These are phyloP conservation scores for Leptographium lundbergii DNA, from an alignment of 2,329 filamentous ascomycete genomes.

Conservation along the genomic window DNA sequence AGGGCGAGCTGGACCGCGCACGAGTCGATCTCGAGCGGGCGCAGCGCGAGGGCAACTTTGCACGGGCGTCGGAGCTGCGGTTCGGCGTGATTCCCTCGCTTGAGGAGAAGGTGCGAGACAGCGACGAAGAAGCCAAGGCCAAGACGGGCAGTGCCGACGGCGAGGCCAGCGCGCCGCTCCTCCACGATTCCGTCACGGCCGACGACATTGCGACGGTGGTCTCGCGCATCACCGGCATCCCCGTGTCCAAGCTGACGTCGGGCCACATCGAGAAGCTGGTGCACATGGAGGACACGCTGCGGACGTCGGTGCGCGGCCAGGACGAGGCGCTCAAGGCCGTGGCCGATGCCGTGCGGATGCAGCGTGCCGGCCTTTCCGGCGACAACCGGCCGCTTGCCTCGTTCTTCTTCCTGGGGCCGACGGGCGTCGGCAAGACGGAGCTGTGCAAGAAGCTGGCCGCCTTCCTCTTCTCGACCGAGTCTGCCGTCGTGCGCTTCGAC, in stretches of 20 bases:
- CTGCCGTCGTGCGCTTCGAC: slow-evolving; percentile 85
- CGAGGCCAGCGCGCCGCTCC: slow-evolving; percentile 41
- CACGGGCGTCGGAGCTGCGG: slow-evolving; percentile 74
- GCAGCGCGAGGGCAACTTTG: slow-evolving; percentile 80
- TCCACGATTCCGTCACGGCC: slow-evolving; percentile 89
- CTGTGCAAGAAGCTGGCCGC: slow-evolving; percentile 90
- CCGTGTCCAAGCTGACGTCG: slow-evolving; percentile 80
- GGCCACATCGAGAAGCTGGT: slow-evolving; percentile 92
- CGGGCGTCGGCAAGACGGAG: slow-evolving; percentile 94
- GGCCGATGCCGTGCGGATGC: slow-evolving; percentile 84
- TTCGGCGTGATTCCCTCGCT: slow-evolving; percentile 78
- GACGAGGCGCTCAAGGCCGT: slow-evolving; percentile 88
- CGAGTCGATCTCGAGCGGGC: slow-evolving; percentile 77
- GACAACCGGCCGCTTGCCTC: slow-evolving; percentile 86
- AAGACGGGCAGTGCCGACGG: slow-evolving; percentile 19
- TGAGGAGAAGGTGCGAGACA: slow-evolving; percentile 67
- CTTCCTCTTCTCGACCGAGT: slow-evolving; percentile 87
- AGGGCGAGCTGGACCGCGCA: slow-evolving; percentile 79
- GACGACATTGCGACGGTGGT: slow-evolving; percentile 93
- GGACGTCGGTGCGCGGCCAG: slow-evolving; percentile 77
- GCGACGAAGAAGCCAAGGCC: slow-evolving; percentile 34
- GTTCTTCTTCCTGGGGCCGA: slow-evolving; percentile 96
- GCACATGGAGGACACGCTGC: slow-evolving; percentile 84
- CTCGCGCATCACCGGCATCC: slow-evolving; percentile 82
- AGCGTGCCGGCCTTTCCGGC: slow-evolving; percentile 80